phyloP scores from a whole-genome alignment of 2,329 filamentous ascomycete species.

The Fusarium sp. region DNA sequence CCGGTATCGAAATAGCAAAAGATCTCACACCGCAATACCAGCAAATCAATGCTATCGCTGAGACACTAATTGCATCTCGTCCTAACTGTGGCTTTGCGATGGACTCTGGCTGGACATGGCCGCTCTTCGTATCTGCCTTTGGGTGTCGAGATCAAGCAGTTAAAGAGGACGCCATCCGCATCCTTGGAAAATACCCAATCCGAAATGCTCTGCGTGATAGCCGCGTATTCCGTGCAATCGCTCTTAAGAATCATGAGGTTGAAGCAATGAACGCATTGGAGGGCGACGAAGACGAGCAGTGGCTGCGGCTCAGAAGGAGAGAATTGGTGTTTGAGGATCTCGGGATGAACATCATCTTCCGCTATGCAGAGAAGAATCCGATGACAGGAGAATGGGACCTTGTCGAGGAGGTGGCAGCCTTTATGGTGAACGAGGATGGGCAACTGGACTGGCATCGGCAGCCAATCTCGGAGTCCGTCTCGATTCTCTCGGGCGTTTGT shows the following conservation, averaged over 20 bases:
- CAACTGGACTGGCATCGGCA: constrained; percentile 51
- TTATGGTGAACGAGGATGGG: constrained; percentile 48
- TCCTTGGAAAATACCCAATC: constrained; percentile 56
- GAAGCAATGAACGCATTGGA: constrained; percentile 51
- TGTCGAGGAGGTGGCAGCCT: constrained; percentile 54
- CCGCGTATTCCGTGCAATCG: constrained; percentile 55
- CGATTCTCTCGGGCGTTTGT: constrained; percentile 43
- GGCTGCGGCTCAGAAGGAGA: constrained; percentile 53
- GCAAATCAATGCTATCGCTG: constrained; percentile 55
- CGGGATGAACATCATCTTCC: constrained; percentile 53
- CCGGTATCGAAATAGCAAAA: constrained; percentile 51
- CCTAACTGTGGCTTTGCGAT: constrained; percentile 57
- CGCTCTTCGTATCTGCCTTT: constrained; percentile 56
- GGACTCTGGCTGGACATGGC: constrained; percentile 61
- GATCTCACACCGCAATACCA: constrained; percentile 56
- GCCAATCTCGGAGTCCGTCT: constrained; percentile 51
- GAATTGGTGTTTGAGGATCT: constrained; percentile 56
- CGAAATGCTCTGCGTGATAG: constrained; percentile 59
- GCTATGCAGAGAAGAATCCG: constrained; percentile 50
- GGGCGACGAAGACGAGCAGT: constrained; percentile 52
- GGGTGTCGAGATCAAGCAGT: constrained; percentile 55
- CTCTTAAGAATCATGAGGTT: constrained; percentile 52
- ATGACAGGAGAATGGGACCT: constrained; percentile 52
- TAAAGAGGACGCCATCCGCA: constrained; percentile 54
- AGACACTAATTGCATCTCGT: constrained; percentile 52